Conservation (phyloP, 495 filamentous ascomycete species). For the Xylaria cubensis region DNA sequence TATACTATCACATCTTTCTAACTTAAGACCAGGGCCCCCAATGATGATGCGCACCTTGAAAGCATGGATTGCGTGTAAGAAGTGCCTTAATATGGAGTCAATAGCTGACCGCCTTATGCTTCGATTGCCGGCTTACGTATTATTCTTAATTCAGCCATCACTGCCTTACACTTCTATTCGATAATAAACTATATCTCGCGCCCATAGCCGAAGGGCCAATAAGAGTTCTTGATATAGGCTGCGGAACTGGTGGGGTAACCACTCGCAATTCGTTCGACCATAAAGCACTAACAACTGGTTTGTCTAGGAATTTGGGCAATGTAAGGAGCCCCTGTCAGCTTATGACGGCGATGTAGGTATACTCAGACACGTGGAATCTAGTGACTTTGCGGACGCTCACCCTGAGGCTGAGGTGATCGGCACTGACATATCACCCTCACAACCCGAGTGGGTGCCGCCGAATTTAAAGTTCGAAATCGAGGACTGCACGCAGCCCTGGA, state of each 20-base stretch:
- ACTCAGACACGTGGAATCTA: slow-evolving; percentile 14
- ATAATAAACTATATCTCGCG: slow-evolving; percentile 62
- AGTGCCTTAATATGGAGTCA: slow-evolving; percentile 28
- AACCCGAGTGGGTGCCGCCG: slow-evolving; percentile 56
- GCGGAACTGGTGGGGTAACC: slow-evolving; percentile 56
- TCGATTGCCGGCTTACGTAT: slow-evolving; percentile 4
- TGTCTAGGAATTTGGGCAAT: slow-evolving; percentile 48
- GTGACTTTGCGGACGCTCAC: slow-evolving; percentile 62
- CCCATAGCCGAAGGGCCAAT: slow-evolving; percentile 54
- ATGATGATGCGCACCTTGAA: slow-evolving; percentile 36
- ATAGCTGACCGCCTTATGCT: not conserved
- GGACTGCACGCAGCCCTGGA: slow-evolving; percentile 62
- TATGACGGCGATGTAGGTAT: not conserved
- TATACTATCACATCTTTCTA: slow-evolving; percentile 2
- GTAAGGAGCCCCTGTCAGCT: slow-evolving; percentile 31
- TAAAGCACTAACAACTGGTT: slow-evolving; percentile 28
- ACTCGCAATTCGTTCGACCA: slow-evolving; percentile 39
- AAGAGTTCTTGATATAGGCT: slow-evolving; percentile 62
- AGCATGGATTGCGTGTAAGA: slow-evolving; percentile 38
- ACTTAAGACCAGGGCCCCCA: slow-evolving; percentile 34
- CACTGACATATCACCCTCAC: slow-evolving; percentile 60
- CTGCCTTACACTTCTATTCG: slow-evolving; percentile 40
- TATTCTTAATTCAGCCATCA: slow-evolving; percentile 38
- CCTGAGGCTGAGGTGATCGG: slow-evolving; percentile 60
- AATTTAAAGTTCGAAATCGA: slow-evolving; percentile 66